Percentiles rank a stretch among this genome's conserved stretches.
Evolutionary conservation across 2,329 filamentous ascomycete species (phyloP).

Genomic region (Trichoderma atroviride): DNA sequence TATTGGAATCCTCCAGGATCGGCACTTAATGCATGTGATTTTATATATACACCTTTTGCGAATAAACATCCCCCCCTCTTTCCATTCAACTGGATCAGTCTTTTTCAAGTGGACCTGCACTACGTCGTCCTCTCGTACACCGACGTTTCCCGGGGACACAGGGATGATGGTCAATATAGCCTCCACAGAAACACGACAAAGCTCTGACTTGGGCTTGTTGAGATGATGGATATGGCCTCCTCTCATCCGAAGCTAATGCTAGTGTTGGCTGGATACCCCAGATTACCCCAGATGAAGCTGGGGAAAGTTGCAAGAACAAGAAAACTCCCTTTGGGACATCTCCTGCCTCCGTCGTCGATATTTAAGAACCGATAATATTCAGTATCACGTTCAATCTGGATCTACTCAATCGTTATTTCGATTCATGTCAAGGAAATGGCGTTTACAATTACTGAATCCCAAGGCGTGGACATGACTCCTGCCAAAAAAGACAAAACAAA

Average conservation of each 20-base stretch:
- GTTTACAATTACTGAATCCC: not conserved
- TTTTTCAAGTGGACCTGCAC: not conserved
- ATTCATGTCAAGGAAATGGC: not conserved
- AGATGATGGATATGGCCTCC: not conserved
- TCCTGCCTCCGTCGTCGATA: not conserved
- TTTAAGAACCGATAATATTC: not conserved
- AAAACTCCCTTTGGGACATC: not conserved
- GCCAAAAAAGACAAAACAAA: not conserved
- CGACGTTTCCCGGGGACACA: constrained; percentile 5
- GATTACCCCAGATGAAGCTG: constrained; percentile 1
- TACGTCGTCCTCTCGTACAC: not conserved
- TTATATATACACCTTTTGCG: not conserved
- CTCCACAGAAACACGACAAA: not conserved
- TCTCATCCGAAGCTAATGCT: constrained; percentile 9
- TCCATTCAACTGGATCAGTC: not conserved
- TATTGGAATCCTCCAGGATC: not conserved
- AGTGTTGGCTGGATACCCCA: not conserved
- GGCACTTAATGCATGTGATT: not conserved
- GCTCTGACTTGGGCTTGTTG: not conserved
- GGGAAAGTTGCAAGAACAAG: not conserved
- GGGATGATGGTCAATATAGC: not conserved
- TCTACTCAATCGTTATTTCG: no score
- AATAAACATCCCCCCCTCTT: not conserved
- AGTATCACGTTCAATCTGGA: not conserved
- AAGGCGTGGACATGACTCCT: not conserved